Evolutionary conservation across 2,329 filamentous ascomycete species (phyloP).

Genomic region (Ceratocystis harringtonii): DNA sequence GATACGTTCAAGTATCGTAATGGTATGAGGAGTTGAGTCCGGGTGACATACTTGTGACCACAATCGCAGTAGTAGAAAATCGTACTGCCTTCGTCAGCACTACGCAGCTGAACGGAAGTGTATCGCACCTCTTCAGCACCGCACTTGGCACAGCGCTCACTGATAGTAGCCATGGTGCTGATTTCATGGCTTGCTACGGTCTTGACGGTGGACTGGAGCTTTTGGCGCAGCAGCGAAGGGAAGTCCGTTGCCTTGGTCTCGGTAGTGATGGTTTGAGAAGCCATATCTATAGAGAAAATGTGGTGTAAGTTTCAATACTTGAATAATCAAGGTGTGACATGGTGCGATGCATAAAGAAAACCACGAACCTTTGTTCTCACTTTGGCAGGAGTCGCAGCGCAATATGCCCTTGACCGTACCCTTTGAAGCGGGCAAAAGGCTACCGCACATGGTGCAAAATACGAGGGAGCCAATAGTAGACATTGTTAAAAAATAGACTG

Average conservation of each 20-base stretch:
- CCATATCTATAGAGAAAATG: constrained; percentile 40
- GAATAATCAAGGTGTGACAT: background rate
- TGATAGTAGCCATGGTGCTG: constrained; percentile 53
- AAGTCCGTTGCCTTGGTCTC: constrained; percentile 81
- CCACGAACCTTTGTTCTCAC: constrained; percentile 59
- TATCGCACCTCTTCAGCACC: constrained; percentile 70
- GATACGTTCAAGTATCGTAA: background rate
- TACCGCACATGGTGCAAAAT: constrained; percentile 87
- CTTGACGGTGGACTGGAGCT: constrained; percentile 70
- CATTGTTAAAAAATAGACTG: constrained; percentile 38
- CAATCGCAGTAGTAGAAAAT: constrained; percentile 84
- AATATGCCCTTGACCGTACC: constrained; percentile 62
- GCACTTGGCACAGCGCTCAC: constrained; percentile 65
- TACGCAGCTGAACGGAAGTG: constrained; percentile 69
- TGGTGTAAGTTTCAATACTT: constrained; percentile 12
- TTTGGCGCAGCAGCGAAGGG: constrained; percentile 74
- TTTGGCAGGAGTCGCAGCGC: constrained; percentile 72
- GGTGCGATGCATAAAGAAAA: background rate
- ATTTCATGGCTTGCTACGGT: constrained; percentile 63
- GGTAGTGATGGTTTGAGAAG: constrained; percentile 62
- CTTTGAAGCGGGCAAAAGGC: constrained; percentile 67
- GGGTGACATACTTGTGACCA: constrained; percentile 54
- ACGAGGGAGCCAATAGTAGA: constrained; percentile 78
- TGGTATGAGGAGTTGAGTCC: background rate
- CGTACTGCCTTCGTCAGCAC: constrained; percentile 89